Base-by-base conservation (phyloP, 2,329 filamentous ascomycete genomes). In the Calonectria crousiana region DNA sequence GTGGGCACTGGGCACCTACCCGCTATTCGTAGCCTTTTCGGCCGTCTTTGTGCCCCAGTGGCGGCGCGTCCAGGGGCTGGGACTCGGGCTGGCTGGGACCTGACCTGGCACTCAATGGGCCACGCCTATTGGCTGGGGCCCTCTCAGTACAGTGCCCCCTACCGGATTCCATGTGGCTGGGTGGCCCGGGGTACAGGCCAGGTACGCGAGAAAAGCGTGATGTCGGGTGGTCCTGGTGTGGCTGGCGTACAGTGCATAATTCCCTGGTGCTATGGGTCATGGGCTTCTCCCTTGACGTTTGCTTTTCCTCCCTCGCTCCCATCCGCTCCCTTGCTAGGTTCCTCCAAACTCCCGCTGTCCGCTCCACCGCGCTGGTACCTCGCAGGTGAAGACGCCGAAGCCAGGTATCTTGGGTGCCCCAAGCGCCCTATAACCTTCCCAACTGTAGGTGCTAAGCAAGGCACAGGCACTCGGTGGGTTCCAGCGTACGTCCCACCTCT, bases 151-250 rank as follows among this genome's bases (percentile, higher is more conserved):
- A 78, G 78, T 79, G 77, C 72, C 56, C 64, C 62, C 74, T 64
- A 69, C 77, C 67, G 69, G 49, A 41, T 69, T 64, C 52, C 74
- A 68, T 79, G 78, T 78, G 78, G 77, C 78, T 80, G 70, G 78
- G 58, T 53, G 34, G 44, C 23, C 68, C 23, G 51, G 68, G 69
- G 67, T 75, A 68, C 77, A 74, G 74, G 69, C 51, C 44, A 52
- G 75, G 44, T 56, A 72, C 67, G 60, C 72, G 74, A 60, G 66
- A 77, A 76, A 79, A 73, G 73, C 69, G 69, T 73, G 71, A 74
- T 65, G 67, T 16, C 53, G 60, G 68, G 76, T 79, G 79, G 65
- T 73, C 60, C 44, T 67, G 38, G 71, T 78, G 78, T 80, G 78
- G 78, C 78, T 80, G 73, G 73, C 77, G 76, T 66, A 75, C 75